Percentiles rank a stretch among this genome's conserved stretches.
Evolutionary conservation across 768 basidiomycete species (phyloP).

Genomic region (Boletus pseudo-olivaceus): DNA sequence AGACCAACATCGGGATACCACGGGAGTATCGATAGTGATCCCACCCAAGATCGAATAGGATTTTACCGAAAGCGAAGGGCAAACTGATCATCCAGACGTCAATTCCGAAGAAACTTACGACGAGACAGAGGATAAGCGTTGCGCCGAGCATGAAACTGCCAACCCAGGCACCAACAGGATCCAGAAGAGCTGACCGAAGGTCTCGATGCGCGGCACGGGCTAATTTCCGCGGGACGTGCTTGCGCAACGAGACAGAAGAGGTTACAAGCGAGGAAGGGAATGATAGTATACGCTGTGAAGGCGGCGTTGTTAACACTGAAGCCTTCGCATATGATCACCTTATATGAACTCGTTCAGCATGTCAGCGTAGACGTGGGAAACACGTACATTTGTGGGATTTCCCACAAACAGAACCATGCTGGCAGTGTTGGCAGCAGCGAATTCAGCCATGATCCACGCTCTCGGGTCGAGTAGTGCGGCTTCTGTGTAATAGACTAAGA

Average conservation of each 20-base stretch:
- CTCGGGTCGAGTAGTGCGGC: slow-evolving; percentile 48
- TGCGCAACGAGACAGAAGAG: slow-evolving; percentile 57
- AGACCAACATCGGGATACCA: slow-evolving; percentile 17
- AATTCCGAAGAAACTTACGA: slow-evolving; percentile 69
- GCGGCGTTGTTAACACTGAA: slow-evolving; percentile 74
- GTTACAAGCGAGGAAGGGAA: slow-evolving; percentile 72
- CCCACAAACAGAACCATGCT: slow-evolving; percentile 76
- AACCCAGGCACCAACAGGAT: slow-evolving; percentile 70
- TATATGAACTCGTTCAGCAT: background rate
- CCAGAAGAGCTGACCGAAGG: slow-evolving; percentile 62
- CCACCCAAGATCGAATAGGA: slow-evolving; percentile 62
- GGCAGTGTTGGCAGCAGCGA: slow-evolving; percentile 77
- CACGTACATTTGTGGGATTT: slow-evolving; percentile 79
- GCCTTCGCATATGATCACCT: slow-evolving; percentile 81
- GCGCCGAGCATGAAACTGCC: slow-evolving; percentile 63
- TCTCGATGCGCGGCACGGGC: slow-evolving; percentile 36
- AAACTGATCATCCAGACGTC: slow-evolving; percentile 84
- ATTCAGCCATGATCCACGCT: slow-evolving; percentile 73
- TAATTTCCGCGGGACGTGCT: slow-evolving; percentile 49
- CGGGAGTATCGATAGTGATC: slow-evolving; percentile 47
- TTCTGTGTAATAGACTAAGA: slow-evolving; percentile 83
- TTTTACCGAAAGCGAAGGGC: slow-evolving; percentile 73
- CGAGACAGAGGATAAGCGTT: slow-evolving; percentile 72
- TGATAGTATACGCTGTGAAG: slow-evolving; percentile 78
- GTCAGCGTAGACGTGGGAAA: background rate